Evolutionary conservation across 805 yeast species (phyloP), one percentile per base, ranked within the genome.

Genomic region (Starmera pachycereana): DNA sequence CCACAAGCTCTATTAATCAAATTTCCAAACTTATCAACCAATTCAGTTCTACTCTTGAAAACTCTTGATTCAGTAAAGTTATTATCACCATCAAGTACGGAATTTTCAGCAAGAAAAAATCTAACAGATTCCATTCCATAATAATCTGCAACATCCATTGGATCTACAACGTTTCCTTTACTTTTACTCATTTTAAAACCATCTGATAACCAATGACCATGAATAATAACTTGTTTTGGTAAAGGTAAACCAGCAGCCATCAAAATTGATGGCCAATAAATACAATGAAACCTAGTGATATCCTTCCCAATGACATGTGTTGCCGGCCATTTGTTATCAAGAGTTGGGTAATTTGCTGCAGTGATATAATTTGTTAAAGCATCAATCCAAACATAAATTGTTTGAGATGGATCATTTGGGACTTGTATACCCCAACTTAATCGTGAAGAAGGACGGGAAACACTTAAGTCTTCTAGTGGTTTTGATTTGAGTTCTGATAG

Each of bases 101-200:
- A 81, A 54, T 81, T 81, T 49, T 81, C 84, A 60, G 81, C 69
- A 42, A 92, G 61, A 54, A 78, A 87, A 60, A 85, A 78, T 45
- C 96, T 68, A 33, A 88, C 61, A 0, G 84, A 61, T 57, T 84
- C 92, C n/a, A 69, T 58, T 0, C 88, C 96, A 51, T 82, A 85
- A 33, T 67, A 57, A 0, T 72, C 66, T 4, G 75, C 65, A 28
- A 81, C 68, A n/a, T 64, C 72, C 14, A 83, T 54, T 0, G 98
- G 98, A 52, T 92, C 97, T 6, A 90, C 94, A 9, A 90, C 97
- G 55, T 92, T 92, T 0, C 97, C 96, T 40, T 78, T 63, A 41
- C 94, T 81, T 52, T 92, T 92, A 38, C 95, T 84, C 98, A 92
- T 92, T 56, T 92, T 92, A 35, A 76, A 65, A 0, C 97, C 97